These are phyloP conservation scores for Starmerella riodocensis DNA, from an alignment of 805 yeast species.

Conservation along the genomic window DNA sequence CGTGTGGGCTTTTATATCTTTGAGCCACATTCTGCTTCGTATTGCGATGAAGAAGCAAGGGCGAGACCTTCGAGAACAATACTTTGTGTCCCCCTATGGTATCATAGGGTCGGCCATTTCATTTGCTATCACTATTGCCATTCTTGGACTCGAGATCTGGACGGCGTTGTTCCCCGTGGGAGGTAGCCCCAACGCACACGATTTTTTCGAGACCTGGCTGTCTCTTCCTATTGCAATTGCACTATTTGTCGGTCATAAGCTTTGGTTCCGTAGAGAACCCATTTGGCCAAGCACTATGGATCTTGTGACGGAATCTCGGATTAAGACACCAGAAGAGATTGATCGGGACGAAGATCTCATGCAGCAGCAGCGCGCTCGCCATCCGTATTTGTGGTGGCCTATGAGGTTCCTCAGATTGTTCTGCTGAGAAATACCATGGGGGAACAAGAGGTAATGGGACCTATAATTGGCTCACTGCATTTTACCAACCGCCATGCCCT, in stretches of 20 bases:
- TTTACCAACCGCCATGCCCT: too few species aligned
- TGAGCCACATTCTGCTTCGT: conserved; percentile 56
- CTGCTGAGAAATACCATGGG: background rate
- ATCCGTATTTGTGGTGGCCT: background rate
- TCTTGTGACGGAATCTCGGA: conserved; percentile 13
- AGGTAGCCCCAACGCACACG: conserved; percentile 23
- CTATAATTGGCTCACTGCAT: background rate
- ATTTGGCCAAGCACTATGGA: conserved; percentile 12
- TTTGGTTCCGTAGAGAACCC: conserved; percentile 11
- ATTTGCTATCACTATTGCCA: conserved; percentile 40
- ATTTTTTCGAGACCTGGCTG: conserved; percentile 43
- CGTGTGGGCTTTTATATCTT: conserved; percentile 65
- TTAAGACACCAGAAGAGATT: conserved; percentile 12
- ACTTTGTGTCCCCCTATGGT: conserved; percentile 58
- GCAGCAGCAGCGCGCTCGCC: background rate
- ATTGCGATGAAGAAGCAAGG: conserved; percentile 50
- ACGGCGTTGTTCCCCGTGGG: conserved; percentile 61
- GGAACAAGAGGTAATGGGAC: background rate
- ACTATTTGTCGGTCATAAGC: conserved; percentile 14
- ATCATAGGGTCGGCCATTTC: conserved; percentile 57
- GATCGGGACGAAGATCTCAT: conserved; percentile 3
- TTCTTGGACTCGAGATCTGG: conserved; percentile 71
- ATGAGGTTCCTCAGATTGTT: background rate
- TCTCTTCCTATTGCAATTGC: conserved; percentile 30
- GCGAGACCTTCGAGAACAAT: conserved; percentile 52